A percentile compares a stretch with the other conserved stretches of the same genome.
Evolutionary conservation across 208 protist genomes (phyloP).

Genomic region (Trypanosomatidae sp.): DNA sequence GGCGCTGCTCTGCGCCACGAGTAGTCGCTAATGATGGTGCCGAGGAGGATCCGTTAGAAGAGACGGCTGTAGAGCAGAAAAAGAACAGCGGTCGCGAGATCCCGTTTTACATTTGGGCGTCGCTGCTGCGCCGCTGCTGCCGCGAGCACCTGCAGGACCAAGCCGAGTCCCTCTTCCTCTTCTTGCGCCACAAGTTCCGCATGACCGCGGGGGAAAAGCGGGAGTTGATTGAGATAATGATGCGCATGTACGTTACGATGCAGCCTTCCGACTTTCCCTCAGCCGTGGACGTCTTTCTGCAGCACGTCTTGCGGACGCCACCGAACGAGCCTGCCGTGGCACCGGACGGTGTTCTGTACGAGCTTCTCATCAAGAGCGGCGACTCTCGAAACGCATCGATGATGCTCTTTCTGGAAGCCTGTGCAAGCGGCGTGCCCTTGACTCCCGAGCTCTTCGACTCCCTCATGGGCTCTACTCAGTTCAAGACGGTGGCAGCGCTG

Average conservation of each 20-base stretch:
- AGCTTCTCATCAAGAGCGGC: conserved; percentile 59
- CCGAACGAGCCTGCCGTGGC: conserved; percentile 37
- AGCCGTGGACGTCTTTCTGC: conserved; percentile 56
- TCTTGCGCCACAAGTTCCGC: conserved; percentile 66
- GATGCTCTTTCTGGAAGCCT: conserved; percentile 89
- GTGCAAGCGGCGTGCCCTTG: conserved; percentile 56
- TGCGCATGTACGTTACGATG: conserved; percentile 86
- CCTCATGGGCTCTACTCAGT: conserved; percentile 43
- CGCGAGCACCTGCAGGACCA: conserved; percentile 75
- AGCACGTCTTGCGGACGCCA: conserved; percentile 70
- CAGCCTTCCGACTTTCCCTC: conserved; percentile 68
- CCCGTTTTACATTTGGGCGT: conserved; percentile 80
- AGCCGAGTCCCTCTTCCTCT: conserved; percentile 72
- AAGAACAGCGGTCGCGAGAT: conserved; percentile 28
- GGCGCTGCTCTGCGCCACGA: conserved; percentile 14
- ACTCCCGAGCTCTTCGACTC: conserved; percentile 67
- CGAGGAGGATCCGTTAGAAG: not conserved
- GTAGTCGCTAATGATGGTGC: too few relatives aligned
- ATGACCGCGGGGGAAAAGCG: conserved; percentile 52
- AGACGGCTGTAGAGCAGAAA: not conserved
- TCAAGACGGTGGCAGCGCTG: conserved; percentile 48
- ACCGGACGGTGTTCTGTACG: conserved; percentile 56
- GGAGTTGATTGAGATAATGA: conserved; percentile 87
- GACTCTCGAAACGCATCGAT: conserved; percentile 81
- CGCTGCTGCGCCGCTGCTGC: conserved; percentile 77